Evolutionary conservation across 1,284 basidiomycete species (phyloP), one percentile per base, ranked within the genome.

Genomic region (Microbotryomycetes sp.): DNA sequence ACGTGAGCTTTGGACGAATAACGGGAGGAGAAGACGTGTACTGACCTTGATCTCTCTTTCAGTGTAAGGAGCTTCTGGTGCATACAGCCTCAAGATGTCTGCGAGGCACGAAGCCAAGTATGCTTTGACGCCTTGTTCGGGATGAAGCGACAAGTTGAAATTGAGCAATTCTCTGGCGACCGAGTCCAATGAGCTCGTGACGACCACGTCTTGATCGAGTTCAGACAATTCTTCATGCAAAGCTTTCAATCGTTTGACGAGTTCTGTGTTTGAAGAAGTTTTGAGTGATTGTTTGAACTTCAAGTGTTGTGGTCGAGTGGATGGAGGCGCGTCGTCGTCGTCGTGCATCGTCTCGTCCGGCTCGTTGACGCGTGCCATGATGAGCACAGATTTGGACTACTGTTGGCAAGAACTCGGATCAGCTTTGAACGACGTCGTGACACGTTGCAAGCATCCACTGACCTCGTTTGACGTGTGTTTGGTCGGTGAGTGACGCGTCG

Each of bases 61-160:
- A 3, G 86, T 93, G 75, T 94, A 98, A 12, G 96, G 96, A 30
- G 96, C 94, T 74, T 97, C 91, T 2, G 96, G 96, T 0, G 96
- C 96, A 75, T 92, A 97, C 51, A 98, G 82, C 42, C 92, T 80
- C 54, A 99, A 84, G 62, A 97, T 80, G 76, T 99, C 93, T 2
- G 92, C 92, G 22, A 99, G 82, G 77, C 92, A 97, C 76, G 92
- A 96, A 0, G 92, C 92, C 5, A 88, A 84, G 70, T 89, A 89
- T 0, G 92, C 92, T 76, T 93, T 96, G 70, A 98, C 90, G 23
- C 91, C 92, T 51, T 84, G 83, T 78, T 97, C 93, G 77, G 91
- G 68, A 70, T 98, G 93, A 30, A 93, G 83, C 49, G 97, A 81
- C 46, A 98, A 84, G 2, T 86, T 82, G 1, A 83, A 83, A 72